phyloP scores from a whole-genome alignment of 768 basidiomycete species.

The Grammothele lineata region DNA sequence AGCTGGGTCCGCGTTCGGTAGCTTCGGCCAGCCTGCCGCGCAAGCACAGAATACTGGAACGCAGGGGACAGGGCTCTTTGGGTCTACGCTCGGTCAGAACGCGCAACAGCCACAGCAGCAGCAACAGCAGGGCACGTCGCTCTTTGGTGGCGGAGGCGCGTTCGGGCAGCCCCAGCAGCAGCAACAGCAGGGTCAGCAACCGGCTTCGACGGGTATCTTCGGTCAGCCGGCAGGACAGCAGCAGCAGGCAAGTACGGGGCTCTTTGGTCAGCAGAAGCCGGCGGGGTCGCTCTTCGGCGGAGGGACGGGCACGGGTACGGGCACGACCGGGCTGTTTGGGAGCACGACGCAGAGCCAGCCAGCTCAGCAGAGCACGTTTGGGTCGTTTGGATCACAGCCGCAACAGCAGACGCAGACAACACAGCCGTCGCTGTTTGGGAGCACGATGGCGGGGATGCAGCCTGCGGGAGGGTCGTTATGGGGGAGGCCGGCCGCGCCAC shows the following conservation, averaged over 20 bases:
- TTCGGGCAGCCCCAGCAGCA: conserved; percentile 15
- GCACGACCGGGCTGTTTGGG: conserved; percentile 31
- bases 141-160: conserved; percentile 20
- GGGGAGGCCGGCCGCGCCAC: conserved; percentile 16
- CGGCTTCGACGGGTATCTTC: conserved; percentile 4
- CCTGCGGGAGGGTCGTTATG: conserved; percentile 8
- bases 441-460: conserved; percentile 2
- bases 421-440: conserved; percentile 8
- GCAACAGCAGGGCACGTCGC: conserved; percentile 12
- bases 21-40: conserved; percentile 10
- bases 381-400: conserved; percentile 15
- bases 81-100: conserved; percentile 13
- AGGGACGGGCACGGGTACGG: too few species aligned
- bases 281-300: conserved; percentile 29
- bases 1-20: conserved; percentile 8
- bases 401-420: conserved; percentile 13
- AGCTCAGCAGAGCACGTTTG: conserved; percentile 14
- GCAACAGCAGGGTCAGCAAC: conserved; percentile 22
- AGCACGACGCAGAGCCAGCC: conserved; percentile 20
- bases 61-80: conserved; percentile 7
- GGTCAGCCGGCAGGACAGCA: conserved; percentile 28
- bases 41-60: conserved; percentile 8
- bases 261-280: conserved; percentile 10
- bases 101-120: conserved; percentile 20
- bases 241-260: conserved; percentile 16